Evolutionary conservation across 371 early-diverging fungal species (phyloP), one percentile per base, ranked within the genome.

Genomic region (Saksenaea vasiformis): DNA sequence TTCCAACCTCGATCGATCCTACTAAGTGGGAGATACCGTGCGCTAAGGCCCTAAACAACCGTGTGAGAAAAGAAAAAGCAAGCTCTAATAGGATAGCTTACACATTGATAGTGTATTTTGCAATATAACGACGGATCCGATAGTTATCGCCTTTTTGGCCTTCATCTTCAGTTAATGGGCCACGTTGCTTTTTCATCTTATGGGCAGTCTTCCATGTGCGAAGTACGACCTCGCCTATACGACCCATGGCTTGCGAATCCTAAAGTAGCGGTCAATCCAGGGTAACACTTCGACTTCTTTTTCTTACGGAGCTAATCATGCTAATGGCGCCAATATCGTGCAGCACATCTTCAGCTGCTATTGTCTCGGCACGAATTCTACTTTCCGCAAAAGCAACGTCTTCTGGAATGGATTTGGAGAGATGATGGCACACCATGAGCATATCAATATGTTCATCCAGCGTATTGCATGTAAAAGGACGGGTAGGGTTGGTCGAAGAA

Each of bases 401-500:
- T 76, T 97, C 97, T 4, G 96, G 95, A 35, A 97, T 90, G 39
- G 88, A 87, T 69, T 89, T 91, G 60, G 91, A 90, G 60, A 97
- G 78, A 66, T 97, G 97, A 73, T 97, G 97, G 72, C 97, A 97
- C 17, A 94, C 96, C 96, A 96, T 95, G 41, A 97, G 76, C 97
- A 97, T 96, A 70, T 97, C 97, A 31, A 97, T 86, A 69, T 97
- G 97, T 68, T 97, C 97, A 72, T 97, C 97, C 44, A 95, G 79
- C 5, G 97, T 97, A 77, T 97, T 97, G 39, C 82, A 76, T 38
- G 96, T 94, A 68, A 83, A 97, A 0, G 95, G 95, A 15, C 95
- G 83, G 0, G 97, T 97, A 0, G 97, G 97, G 58, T 95, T 97
- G 24, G 97, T 97, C 24, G 94, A 93, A 1, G 93, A 92, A 1